Evolutionary conservation across 2,329 filamentous ascomycete genomes (phyloP), one percentile per base, ranked within the genome.

Genomic region (Huntiella moniliformis): DNA sequence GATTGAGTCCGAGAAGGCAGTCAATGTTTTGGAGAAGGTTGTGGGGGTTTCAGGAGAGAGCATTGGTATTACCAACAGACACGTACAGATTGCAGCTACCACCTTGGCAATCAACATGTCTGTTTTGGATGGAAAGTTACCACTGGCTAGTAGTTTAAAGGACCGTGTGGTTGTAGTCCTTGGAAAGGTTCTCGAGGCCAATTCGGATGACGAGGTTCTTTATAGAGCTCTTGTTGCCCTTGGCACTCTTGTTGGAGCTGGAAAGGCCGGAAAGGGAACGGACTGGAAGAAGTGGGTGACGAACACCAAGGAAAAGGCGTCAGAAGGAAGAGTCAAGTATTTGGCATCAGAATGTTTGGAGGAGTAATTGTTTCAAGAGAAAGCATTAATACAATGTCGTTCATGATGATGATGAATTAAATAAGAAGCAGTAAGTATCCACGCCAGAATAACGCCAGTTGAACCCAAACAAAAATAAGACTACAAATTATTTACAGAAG

Each of bases 21-120:
- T 83, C 4, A 61, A 65, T 2, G 71, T 80, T 22, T 63, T 92
- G 6, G 71, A 78, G 44, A 70, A 73, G 0, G 71, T 82, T 18
- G 63, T 77, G 3, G 70, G 70, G 4, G 62, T 68, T 34, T 15
- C 28, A 34, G 40, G 40, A 7, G 57, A 60, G 1, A 66, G 61
- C 3, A 64, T 66, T 1, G 61, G 65, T 1, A 53, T 62, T 10
- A 63, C 60, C 44, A 91, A 92, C 58, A 76, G 82, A 44, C 93
- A 93, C 54, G 66, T 96, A 8, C 73, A 81, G 43, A 79, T 94
- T 46, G 88, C 91, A 0, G 67, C 84, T 13, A 77, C 83, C 1
- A 94, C 91, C 0, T 68, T 84, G 0, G 78, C 81, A 50, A 79
- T 96, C 57, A 96, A 98, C 61, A 81, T 82, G 52, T 70, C 85